These are phyloP conservation scores for Hansenula lynferdii DNA, from an alignment of 1,139 yeast genomes.

Conservation along the genomic window DNA sequence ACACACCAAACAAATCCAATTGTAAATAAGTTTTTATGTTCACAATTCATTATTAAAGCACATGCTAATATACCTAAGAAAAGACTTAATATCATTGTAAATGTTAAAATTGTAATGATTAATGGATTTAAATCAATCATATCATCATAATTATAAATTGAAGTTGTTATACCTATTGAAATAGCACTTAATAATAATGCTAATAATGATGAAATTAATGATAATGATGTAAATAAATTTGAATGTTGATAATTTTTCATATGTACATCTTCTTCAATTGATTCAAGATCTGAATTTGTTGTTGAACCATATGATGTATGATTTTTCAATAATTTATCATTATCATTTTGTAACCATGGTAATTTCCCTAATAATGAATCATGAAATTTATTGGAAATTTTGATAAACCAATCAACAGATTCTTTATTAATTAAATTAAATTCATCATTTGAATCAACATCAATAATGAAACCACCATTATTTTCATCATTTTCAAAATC, in stretches of 20 bases:
- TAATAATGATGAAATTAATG: constrained; percentile 13
- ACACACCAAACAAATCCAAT: constrained; percentile 14
- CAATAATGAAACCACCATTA: constrained; percentile 27
- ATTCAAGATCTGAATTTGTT: constrained; percentile 14
- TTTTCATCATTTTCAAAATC: constrained; percentile 35
- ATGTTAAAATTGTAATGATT: constrained; percentile 13
- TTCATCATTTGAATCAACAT: constrained; percentile 27
- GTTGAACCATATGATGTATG: too few species aligned
- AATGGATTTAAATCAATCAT: constrained; percentile 13
- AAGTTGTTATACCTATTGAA: constrained; percentile 15
- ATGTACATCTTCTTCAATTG: constrained; percentile 8
- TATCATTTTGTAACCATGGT: too few species aligned
- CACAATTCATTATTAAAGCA: constrained; percentile 17
- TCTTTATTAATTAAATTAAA: constrained; percentile 26
- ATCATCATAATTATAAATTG: constrained; percentile 9
- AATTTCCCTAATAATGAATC: constrained; percentile 8
- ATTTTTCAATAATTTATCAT: too few species aligned
- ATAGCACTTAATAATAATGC: constrained; percentile 16
- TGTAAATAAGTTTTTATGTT: constrained; percentile 11
- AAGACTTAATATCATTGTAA: constrained; percentile 14
- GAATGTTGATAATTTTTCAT: constrained; percentile 12
- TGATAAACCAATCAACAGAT: constrained; percentile 30
- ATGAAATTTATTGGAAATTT: constrained; percentile 11
- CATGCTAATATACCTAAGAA: constrained; percentile 16
- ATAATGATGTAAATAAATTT: constrained; percentile 14